These are phyloP conservation scores for Closterium sp. DNA, from an alignment of 139 green algal species.

Conservation along the genomic window DNA sequence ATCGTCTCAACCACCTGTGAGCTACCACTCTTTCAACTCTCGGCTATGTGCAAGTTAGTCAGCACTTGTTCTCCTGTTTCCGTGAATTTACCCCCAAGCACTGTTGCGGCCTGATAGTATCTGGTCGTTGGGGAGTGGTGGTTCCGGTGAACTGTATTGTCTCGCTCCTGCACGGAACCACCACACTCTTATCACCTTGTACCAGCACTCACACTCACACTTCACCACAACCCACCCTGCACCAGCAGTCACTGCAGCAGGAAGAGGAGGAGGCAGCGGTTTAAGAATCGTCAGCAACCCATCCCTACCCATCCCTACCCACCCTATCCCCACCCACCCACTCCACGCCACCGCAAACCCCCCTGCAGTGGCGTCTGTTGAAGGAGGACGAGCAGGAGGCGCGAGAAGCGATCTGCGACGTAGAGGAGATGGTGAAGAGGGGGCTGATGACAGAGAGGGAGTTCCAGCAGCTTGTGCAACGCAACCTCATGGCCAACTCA, in stretches of 20 bases:
- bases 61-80: too few relatives aligned
- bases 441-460: constrained; percentile 7
- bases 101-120: too few relatives aligned
- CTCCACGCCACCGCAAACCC: not conserved
- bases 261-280: not conserved
- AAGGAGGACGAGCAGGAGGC: constrained; percentile 39
- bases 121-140: too few relatives aligned
- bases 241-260: not conserved
- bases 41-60: too few relatives aligned
- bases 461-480: constrained; percentile 44
- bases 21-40: too few relatives aligned
- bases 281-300: not conserved
- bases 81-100: too few relatives aligned
- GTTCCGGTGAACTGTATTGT: too few relatives aligned
- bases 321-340: not conserved
- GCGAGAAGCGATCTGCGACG: constrained; percentile 22
- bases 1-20: too few relatives aligned
- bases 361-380: constrained; percentile 36
- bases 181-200: too few relatives aligned
- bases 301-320: not conserved
- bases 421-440: constrained; percentile 22
- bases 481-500: constrained; percentile 44
- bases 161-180: too few relatives aligned
- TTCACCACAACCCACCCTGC: not conserved
- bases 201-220: not conserved